A percentile compares a stretch with the other conserved stretches of the same genome.
phyloP scores from a whole-genome alignment of 495 filamentous ascomycete species.

The Daldinia grandis region DNA sequence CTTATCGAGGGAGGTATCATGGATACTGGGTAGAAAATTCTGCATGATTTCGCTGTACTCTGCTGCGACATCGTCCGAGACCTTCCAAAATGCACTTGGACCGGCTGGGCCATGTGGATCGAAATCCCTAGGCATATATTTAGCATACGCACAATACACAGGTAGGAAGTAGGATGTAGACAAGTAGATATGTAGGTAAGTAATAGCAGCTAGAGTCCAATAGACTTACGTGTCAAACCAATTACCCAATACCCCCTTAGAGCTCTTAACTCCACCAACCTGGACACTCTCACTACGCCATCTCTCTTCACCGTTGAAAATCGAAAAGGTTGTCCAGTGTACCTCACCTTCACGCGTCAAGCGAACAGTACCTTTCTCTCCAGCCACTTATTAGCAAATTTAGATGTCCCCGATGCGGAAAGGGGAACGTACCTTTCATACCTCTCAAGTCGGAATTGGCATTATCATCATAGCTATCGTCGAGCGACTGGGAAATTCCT shows the following conservation, averaged over 20 bases:
- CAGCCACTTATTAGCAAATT: conserved; percentile 32
- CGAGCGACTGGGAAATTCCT: conserved; percentile 62
- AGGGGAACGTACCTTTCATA: conserved; percentile 49
- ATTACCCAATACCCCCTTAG: conserved; percentile 66
- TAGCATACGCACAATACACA: not conserved
- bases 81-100: conserved; percentile 75
- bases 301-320: conserved; percentile 66
- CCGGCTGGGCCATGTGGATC: conserved; percentile 68
- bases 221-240: conserved; percentile 70
- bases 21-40: conserved; percentile 33
- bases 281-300: conserved; percentile 75
- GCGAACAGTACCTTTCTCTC: conserved; percentile 57
- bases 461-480: conserved; percentile 66
- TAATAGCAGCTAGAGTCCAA: not conserved
- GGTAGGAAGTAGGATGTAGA: not conserved
- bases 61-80: conserved; percentile 51
- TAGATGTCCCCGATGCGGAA: not conserved
- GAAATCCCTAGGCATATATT: conserved; percentile 54
- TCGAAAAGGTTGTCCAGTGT: conserved; percentile 70
- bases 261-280: conserved; percentile 65
- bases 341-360: conserved; percentile 70
- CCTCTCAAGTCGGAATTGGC: conserved; percentile 63
- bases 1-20: not conserved
- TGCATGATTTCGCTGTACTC: conserved; percentile 15
- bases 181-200: too few relatives aligned